These are phyloP conservation scores for Nephelium lappaceum DNA, from an alignment of 345 rosid genomes.

Conservation along the genomic window DNA sequence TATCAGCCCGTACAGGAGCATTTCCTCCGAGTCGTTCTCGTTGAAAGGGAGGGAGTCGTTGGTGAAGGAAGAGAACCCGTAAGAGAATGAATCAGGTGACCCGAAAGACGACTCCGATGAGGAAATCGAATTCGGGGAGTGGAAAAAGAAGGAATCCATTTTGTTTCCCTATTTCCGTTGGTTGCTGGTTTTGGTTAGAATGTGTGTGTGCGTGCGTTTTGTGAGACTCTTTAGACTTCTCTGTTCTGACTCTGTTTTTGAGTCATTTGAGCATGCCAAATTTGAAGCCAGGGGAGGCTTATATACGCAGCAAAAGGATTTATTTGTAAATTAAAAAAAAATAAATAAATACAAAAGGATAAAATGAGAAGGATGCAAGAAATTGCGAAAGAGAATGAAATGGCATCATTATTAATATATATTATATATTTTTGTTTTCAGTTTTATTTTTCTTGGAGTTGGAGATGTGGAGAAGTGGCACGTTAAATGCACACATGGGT, in stretches of 20 bases:
- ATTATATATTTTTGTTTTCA: not conserved
- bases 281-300: constrained; percentile 21
- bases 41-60: constrained; percentile 69
- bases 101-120: constrained; percentile 63
- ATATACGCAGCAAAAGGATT: constrained; percentile 28
- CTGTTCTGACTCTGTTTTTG: constrained; percentile 13
- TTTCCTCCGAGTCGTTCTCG: constrained; percentile 92
- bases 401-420: constrained; percentile 4
- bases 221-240: not conserved
- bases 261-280: not conserved
- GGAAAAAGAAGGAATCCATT: constrained; percentile 50
- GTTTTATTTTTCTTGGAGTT: not conserved
- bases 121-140: constrained; percentile 49
- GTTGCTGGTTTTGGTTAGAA: not conserved
- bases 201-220: not conserved
- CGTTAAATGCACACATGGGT: constrained; percentile 36
- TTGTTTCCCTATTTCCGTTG: not conserved
- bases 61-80: constrained; percentile 31
- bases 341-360: not conserved
- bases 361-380: not conserved
- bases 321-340: not conserved
- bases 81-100: constrained; percentile 47
- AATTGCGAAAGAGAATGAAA: not conserved
- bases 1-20: constrained; percentile 74
- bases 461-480: not conserved